Evolutionary conservation across 2,329 filamentous ascomycete species (phyloP).

Genomic region (Colletotrichum lentis): DNA sequence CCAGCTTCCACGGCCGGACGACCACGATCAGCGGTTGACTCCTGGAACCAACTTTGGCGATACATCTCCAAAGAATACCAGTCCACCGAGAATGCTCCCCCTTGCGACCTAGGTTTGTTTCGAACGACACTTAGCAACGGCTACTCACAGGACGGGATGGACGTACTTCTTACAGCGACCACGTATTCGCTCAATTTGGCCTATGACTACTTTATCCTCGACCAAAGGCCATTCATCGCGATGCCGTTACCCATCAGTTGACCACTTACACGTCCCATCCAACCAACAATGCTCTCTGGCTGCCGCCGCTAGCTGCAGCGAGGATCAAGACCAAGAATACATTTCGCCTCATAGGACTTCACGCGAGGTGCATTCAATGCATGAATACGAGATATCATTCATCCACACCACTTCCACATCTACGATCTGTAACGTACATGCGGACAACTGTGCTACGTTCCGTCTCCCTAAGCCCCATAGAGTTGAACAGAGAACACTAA

Average conservation of each 20-base stretch:
- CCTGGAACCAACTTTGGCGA: neutral
- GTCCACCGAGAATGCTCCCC: constrained; percentile 17
- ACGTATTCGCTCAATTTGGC: neutral
- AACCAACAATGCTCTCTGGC: neutral
- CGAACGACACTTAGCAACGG: constrained; percentile 15
- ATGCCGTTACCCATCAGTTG: constrained; percentile 14
- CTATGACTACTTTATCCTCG: constrained; percentile 14
- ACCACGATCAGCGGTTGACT: neutral
- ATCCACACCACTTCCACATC: constrained; percentile 21
- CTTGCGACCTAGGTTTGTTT: constrained; percentile 25
- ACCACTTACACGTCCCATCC: constrained; percentile 5
- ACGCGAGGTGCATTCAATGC: constrained; percentile 21
- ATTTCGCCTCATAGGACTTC: constrained; percentile 21
- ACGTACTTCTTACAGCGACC: neutral
- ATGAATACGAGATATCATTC: constrained; percentile 36
- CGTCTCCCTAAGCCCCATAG: constrained; percentile 11
- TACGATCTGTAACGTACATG: constrained; percentile 20
- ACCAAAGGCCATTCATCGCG: constrained; percentile 18
- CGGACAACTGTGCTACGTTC: constrained; percentile 14
- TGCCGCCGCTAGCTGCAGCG: constrained; percentile 8
- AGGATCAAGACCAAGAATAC: constrained; percentile 2
- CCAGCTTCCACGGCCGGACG: constrained; percentile 9
- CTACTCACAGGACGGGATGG: constrained; percentile 23
- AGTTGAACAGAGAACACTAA: neutral
- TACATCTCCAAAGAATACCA: neutral